These are phyloP conservation scores for Backusella psychrophila DNA, from an alignment of 192 early-diverging fungal species.

Conservation along the genomic window DNA sequence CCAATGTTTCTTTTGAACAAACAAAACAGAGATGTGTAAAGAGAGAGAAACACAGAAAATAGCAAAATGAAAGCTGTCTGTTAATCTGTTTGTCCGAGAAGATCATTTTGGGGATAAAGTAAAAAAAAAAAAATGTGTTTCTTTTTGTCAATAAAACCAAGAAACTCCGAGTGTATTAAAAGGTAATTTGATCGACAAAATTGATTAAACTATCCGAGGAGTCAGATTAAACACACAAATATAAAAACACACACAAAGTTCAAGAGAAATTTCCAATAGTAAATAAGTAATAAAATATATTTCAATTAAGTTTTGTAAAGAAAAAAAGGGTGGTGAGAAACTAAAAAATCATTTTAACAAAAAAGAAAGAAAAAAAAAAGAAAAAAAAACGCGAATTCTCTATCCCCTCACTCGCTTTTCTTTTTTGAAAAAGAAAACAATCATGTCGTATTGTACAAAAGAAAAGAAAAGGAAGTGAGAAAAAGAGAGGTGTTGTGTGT, in stretches of 20 bases:
- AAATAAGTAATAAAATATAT: conserved; percentile 5
- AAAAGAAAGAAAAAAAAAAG: background rate
- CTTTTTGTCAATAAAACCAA: background rate
- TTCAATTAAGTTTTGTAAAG: background rate
- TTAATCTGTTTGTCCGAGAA: background rate
- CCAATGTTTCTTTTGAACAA: too few species aligned
- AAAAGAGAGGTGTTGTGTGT: background rate
- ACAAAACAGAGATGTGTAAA: too few species aligned
- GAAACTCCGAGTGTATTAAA: background rate
- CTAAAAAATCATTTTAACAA: background rate
- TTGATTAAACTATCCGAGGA: background rate
- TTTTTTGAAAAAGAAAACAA: background rate
- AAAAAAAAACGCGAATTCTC: too few species aligned
- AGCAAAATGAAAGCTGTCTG: too few species aligned
- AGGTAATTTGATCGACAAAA: background rate
- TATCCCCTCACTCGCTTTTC: background rate
- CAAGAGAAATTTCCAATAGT: background rate
- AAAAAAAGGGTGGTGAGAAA: background rate
- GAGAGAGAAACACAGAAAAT: too few species aligned
- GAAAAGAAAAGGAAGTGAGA: background rate
- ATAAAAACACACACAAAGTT: background rate
- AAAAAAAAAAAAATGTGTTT: background rate
- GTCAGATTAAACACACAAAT: background rate
- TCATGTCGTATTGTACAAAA: background rate
- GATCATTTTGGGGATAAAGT: background rate